Percentiles rank a stretch among this genome's conserved stretches.
phyloP scores from a whole-genome alignment of 139 green algal genomes.

The Limnomonas spitsbergensis region DNA sequence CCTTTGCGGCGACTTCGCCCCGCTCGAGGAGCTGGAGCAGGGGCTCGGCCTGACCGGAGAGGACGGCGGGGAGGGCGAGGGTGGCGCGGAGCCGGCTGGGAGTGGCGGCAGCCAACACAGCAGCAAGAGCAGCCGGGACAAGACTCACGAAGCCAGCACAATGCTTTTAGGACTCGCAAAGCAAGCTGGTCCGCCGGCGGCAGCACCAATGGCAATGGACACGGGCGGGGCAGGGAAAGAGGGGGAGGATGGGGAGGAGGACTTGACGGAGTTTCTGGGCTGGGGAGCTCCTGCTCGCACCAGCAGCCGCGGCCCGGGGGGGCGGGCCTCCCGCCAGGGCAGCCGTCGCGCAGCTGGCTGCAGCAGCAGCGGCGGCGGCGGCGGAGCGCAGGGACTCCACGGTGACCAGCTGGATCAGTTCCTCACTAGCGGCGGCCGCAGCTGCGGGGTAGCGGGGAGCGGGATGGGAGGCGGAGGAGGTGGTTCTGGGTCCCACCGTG shows the following conservation, averaged over 20 bases:
- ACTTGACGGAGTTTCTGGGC: too few species aligned
- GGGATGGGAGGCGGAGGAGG: background rate
- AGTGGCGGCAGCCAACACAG: constrained; percentile 5
- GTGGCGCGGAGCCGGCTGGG: too few species aligned
- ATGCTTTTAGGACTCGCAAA: constrained; percentile 17
- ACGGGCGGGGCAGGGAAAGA: background rate
- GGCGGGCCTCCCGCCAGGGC: too few species aligned
- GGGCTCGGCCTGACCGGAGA: background rate
- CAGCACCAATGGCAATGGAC: background rate
- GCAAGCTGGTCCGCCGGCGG: background rate
- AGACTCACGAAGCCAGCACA: background rate
- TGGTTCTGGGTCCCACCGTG: background rate
- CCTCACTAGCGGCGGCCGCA: background rate
- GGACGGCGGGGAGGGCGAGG: background rate
- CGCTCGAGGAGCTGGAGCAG: background rate
- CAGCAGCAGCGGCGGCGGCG: background rate
- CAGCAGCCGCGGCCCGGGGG: background rate
- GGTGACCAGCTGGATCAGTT: constrained; percentile 12
- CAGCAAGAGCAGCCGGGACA: background rate
- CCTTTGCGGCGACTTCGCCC: background rate
- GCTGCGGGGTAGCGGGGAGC: too few species aligned
- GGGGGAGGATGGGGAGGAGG: too few species aligned
- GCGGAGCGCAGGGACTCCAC: background rate
- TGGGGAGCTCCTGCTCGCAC: background rate
- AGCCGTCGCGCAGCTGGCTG: too few species aligned